Evolutionary conservation across 2,329 filamentous ascomycete species (phyloP).

Genomic region (Aspergillus fischeri): DNA sequence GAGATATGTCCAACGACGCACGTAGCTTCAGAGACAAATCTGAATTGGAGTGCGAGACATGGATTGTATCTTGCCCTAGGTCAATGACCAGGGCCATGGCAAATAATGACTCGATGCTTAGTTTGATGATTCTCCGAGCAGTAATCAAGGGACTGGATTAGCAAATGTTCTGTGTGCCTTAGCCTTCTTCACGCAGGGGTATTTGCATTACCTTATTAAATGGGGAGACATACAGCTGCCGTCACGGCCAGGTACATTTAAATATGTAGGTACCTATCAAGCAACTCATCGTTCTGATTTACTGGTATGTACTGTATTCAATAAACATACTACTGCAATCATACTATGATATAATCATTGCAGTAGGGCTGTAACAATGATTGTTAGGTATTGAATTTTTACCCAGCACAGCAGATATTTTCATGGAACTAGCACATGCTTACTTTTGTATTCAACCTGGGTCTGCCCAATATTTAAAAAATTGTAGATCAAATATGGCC

Average conservation of each 20-base stretch:
- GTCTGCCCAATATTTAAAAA: background rate
- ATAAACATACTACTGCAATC: too few species aligned
- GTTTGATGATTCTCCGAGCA: background rate
- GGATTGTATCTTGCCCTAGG: slow-evolving; percentile 13
- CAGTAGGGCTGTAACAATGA: background rate
- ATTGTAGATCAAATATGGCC: background rate
- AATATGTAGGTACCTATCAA: background rate
- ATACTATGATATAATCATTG: background rate
- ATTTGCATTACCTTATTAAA: background rate
- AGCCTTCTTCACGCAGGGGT: background rate
- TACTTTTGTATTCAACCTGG: background rate
- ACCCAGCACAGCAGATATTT: background rate
- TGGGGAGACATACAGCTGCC: background rate
- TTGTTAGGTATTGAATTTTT: too few species aligned
- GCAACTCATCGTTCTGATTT: background rate
- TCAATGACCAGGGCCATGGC: slow-evolving; percentile 21
- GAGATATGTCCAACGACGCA: slow-evolving; percentile 15
- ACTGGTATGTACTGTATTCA: background rate
- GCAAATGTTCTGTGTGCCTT: background rate
- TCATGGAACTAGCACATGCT: background rate
- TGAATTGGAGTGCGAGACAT: slow-evolving; percentile 8
- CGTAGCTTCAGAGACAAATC: slow-evolving; percentile 18
- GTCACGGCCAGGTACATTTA: background rate
- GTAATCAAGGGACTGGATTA: background rate
- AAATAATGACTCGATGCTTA: background rate